phyloP scores from a whole-genome alignment of 306 rosid species.

The Pachyrhizus erosus region DNA sequence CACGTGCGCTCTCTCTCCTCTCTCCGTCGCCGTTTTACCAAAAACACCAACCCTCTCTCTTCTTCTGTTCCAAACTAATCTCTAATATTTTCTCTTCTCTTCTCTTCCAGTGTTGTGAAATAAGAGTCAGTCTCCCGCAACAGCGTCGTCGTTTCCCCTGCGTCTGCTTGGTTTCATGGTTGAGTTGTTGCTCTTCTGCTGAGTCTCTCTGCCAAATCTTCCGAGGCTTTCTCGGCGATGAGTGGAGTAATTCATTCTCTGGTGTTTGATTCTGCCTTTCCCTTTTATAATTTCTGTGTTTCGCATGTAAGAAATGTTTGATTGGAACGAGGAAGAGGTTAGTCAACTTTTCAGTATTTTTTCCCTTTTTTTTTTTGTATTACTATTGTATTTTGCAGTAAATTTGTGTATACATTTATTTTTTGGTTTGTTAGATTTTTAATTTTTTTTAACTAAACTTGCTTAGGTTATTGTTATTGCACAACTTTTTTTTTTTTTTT shows the following conservation, averaged over 20 bases:
- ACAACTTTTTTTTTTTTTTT: neutral
- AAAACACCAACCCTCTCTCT: neutral
- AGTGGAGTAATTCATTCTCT: conserved; percentile 47
- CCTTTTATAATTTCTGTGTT: conserved; percentile 44
- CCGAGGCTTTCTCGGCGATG: conserved; percentile 61
- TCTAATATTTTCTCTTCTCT: no score
- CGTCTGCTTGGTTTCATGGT: conserved; percentile 27
- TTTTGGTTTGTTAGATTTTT: neutral
- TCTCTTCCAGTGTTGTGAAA: no score
- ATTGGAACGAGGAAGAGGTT: conserved; percentile 61
- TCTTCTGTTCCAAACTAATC: no score
- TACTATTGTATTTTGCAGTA: neutral
- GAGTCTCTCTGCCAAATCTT: conserved; percentile 26
- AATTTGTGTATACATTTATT: neutral
- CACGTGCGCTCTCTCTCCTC: conserved; percentile 1
- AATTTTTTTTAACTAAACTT: neutral
- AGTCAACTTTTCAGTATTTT: neutral
- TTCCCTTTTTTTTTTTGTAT: neutral
- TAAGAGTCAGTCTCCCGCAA: neutral
- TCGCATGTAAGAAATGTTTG: conserved; percentile 58
- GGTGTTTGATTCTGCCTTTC: conserved; percentile 49
- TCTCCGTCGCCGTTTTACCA: neutral
- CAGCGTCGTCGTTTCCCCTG: neutral
- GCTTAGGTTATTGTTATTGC: neutral
- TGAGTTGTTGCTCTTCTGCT: conserved; percentile 3